These are phyloP conservation scores for Pseudogymnoascus sp. DNA, from an alignment of 2,329 filamentous ascomycete species.

Conservation along the genomic window DNA sequence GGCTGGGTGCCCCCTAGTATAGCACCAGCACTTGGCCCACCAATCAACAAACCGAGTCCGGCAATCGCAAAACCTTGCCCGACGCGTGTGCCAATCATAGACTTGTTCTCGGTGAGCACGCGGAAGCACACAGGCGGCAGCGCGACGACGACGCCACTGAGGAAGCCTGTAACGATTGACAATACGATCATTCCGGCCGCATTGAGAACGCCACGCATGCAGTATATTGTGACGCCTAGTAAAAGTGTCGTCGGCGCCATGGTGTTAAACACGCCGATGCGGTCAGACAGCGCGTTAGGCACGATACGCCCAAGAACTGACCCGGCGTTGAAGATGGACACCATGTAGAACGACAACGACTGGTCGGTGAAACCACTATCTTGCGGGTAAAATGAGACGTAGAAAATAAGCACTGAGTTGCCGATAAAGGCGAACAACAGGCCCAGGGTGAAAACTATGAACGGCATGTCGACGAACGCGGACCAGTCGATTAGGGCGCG, in stretches of 20 bases:
- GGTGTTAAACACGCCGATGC: conserved; percentile 41
- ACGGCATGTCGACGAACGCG: conserved; percentile 34
- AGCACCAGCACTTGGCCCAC: conserved; percentile 30
- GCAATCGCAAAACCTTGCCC: conserved; percentile 26
- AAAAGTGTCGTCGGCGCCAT: too few species aligned
- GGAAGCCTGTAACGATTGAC: conserved; percentile 55
- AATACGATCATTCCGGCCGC: conserved; percentile 50
- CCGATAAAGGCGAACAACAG: conserved; percentile 34
- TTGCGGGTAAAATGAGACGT: conserved; percentile 33
- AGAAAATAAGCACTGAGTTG: conserved; percentile 34
- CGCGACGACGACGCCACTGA: conserved; percentile 37
- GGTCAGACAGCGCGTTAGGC: conserved; percentile 51
- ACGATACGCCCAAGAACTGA: conserved; percentile 50
- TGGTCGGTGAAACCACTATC: conserved; percentile 26
- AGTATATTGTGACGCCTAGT: too few species aligned
- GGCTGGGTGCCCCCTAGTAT: conserved; percentile 20
- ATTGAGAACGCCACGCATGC: too few species aligned
- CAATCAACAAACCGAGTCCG: conserved; percentile 29
- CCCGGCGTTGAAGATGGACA: conserved; percentile 54
- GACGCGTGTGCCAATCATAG: conserved; percentile 36
- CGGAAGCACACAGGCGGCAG: conserved; percentile 35
- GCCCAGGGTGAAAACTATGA: conserved; percentile 29
- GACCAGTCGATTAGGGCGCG: conserved; percentile 31
- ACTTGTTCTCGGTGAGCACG: conserved; percentile 33
- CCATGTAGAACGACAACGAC: conserved; percentile 40